Evolutionary conservation across 805 yeast species (phyloP).

Genomic region (Zygotorulaspora sp.): DNA sequence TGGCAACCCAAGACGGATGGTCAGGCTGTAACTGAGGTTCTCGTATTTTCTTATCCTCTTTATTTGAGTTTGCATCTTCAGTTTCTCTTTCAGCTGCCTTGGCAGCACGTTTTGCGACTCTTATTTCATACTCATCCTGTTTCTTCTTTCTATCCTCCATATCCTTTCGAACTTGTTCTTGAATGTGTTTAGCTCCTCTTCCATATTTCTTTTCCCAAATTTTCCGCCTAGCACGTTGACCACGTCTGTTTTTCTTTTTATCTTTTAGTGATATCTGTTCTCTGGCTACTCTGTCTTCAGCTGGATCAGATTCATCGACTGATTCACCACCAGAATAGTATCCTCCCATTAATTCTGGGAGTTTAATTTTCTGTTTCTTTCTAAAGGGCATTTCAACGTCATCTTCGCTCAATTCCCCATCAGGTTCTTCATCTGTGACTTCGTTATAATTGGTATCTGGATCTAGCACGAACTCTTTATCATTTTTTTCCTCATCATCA

Average conservation of each 20-base stretch:
- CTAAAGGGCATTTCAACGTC: constrained; percentile 32
- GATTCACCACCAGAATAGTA: constrained; percentile 81
- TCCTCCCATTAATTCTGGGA: constrained; percentile 75
- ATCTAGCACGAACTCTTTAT: constrained; percentile 32
- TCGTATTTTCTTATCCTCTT: constrained; percentile 1
- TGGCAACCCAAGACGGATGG: constrained; percentile 99
- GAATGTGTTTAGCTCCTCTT: constrained; percentile 72
- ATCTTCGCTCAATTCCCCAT: constrained; percentile 33
- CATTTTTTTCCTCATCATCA: constrained; percentile 41
- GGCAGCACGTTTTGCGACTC: constrained; percentile 61
- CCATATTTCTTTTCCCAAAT: constrained; percentile 96
- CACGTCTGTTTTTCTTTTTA: constrained; percentile 81
- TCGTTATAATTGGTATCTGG: constrained; percentile 42
- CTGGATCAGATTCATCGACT: constrained; percentile 44
- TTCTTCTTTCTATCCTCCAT: constrained; percentile 53
- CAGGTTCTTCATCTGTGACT: constrained; percentile 62
- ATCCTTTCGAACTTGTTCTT: constrained; percentile 54
- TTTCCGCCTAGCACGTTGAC: constrained; percentile 94
- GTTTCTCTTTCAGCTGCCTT: constrained; percentile 41
- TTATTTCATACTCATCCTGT: constrained; percentile 64
- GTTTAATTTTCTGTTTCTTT: constrained; percentile 33
- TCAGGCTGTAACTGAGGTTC: constrained; percentile 7
- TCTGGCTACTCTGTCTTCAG: constrained; percentile 48
- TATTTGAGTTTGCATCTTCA: constrained; percentile 40
- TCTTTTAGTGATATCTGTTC: constrained; percentile 36